Base-by-base conservation (phyloP, 257 asterid genomes). In the Lycium barbarum region DNA sequence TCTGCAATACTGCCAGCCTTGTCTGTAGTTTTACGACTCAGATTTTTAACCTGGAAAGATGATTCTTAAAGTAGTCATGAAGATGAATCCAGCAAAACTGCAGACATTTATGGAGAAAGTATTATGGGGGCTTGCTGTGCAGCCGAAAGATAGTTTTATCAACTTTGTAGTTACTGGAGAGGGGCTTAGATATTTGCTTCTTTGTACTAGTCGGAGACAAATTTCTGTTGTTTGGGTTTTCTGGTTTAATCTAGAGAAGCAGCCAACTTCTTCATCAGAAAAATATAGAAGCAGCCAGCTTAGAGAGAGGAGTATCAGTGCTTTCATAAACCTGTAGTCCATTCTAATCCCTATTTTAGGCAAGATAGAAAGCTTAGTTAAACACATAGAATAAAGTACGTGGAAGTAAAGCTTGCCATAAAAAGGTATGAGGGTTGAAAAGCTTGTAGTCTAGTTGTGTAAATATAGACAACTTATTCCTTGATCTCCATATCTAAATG, bases 91-190 rank as follows among this genome's bases (percentile, higher is more conserved):
- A 72, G 57, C 33, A 71, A n/a, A 9, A 18, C 79, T 71, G 35
- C 57, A 18, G 43, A 43, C 79, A 43, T 71, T 43, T 43, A 9
- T 43, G 36, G 55, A 71, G 35, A 43, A 4, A 71, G 79, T 71
- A 20, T 40, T 45, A 54, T 10, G 8, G 79, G 53, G 54, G 55
- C 20, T 2, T 45, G 36, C 80, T 45, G 36, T 45, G 38, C 80
- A 45, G 58, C n/a, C 45, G 80, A 47, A 73, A 20, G 40, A 73
- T 20, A 47, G 38, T 45, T 43, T 45, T 26, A 72, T 45, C 40
- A 73, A 73, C 58, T 73, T 72, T 72, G 58, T 72, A 45, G 58
- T 72, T 72, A 45, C 55, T n/a, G 6, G 80, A 72, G 80, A 72
- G 58, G 58, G 58, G 57, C 26, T 40, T 18, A 38, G 79, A 18